A percentile compares a stretch with the other conserved stretches of the same genome.
Evolutionary conservation across 352 stramenopile genomes (phyloP).

Genomic region (Globisporangium paddicum): DNA sequence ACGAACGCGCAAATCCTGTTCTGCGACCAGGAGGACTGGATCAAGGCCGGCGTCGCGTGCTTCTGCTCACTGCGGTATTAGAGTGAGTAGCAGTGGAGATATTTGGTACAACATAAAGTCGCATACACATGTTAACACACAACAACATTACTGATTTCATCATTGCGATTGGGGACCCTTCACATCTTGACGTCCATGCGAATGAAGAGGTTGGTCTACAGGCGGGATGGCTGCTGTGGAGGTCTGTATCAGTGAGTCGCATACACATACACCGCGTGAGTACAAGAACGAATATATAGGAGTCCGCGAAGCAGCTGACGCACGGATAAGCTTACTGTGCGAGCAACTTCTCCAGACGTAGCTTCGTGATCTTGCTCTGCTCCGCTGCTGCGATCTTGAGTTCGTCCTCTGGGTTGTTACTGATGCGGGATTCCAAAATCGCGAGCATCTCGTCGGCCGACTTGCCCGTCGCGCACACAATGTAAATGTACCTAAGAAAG

Average conservation of each 20-base stretch:
- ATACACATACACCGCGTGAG: no score
- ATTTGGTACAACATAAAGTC: neutral
- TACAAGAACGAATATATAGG: no score
- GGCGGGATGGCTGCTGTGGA: neutral
- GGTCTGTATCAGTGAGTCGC: neutral
- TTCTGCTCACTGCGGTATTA: slow-evolving; percentile 91
- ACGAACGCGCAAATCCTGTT: slow-evolving; percentile 83
- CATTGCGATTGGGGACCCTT: neutral
- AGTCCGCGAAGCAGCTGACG: no score
- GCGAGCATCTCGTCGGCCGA: slow-evolving; percentile 68
- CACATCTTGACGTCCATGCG: neutral
- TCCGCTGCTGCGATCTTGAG: slow-evolving; percentile 54
- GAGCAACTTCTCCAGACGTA: slow-evolving; percentile 62
- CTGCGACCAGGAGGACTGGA: slow-evolving; percentile 89
- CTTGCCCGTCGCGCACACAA: slow-evolving; percentile 77
- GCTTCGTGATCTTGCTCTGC: slow-evolving; percentile 78
- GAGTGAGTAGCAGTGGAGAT: neutral
- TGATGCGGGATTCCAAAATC: slow-evolving; percentile 56
- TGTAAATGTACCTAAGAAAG: slow-evolving; percentile 61
- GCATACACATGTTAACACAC: neutral
- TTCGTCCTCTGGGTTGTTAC: slow-evolving; percentile 39
- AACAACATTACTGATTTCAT: neutral
- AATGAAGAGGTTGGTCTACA: neutral
- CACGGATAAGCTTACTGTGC: slow-evolving; percentile 64
- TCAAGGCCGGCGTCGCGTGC: slow-evolving; percentile 91